Evolutionary conservation across 345 rosid genomes (phyloP).

Genomic region (Moricandia arvensis): DNA sequence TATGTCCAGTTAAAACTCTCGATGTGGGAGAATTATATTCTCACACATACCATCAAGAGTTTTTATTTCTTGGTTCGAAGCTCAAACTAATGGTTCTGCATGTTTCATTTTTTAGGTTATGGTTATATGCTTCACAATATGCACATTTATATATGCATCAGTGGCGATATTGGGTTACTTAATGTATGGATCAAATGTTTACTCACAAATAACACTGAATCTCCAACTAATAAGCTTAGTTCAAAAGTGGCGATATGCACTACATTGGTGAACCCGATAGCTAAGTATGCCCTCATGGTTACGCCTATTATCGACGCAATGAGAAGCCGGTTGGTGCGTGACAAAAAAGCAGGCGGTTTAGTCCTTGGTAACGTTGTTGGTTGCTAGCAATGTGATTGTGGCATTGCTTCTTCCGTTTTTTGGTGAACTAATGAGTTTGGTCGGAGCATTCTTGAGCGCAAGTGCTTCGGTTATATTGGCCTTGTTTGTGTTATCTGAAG

Average conservation of each 20-base stretch:
- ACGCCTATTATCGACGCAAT: slow-evolving; percentile 52
- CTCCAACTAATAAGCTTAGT: slow-evolving; percentile 45
- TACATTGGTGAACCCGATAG: slow-evolving; percentile 56
- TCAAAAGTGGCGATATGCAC: slow-evolving; percentile 67
- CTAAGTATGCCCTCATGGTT: slow-evolving; percentile 61
- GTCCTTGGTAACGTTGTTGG: slow-evolving; percentile 46
- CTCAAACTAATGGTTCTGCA: slow-evolving; percentile 4
- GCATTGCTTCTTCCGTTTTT: slow-evolving; percentile 56
- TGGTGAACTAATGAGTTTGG: slow-evolving; percentile 55
- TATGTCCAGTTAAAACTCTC: neutral
- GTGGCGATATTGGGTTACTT: slow-evolving; percentile 60
- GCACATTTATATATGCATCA: slow-evolving; percentile 50
- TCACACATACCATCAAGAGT: neutral
- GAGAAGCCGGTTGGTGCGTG: slow-evolving; percentile 36
- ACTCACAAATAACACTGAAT: slow-evolving; percentile 58
- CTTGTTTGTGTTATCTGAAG: slow-evolving; percentile 57
- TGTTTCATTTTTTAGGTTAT: slow-evolving; percentile 42
- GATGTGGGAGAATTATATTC: neutral
- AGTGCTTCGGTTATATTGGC: slow-evolving; percentile 48
- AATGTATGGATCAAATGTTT: slow-evolving; percentile 52
- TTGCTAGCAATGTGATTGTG: slow-evolving; percentile 46
- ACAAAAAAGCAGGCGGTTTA: slow-evolving; percentile 29
- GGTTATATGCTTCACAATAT: slow-evolving; percentile 49
- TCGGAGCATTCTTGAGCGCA: slow-evolving; percentile 60
- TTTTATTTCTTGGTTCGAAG: neutral